Evolutionary conservation across 371 early-diverging fungal genomes (phyloP).

Genomic region (Batrachochytrium dendrobatidis): DNA sequence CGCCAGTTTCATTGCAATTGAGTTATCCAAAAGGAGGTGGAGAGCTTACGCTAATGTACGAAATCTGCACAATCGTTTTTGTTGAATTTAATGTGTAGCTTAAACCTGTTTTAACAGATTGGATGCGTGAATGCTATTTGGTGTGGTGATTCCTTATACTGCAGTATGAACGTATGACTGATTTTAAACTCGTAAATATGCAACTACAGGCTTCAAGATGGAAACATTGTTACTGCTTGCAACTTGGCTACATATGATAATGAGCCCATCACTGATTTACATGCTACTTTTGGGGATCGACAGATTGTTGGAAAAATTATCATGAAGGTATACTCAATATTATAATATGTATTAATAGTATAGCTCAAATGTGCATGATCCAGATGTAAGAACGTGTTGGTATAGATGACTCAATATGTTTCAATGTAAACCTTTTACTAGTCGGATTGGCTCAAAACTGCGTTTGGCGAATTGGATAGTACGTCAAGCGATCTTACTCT

Average conservation of each 20-base stretch:
- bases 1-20: neutral
- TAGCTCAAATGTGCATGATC: neutral
- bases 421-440: neutral
- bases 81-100: neutral
- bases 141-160: neutral
- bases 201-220: slow-evolving; percentile 30
- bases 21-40: neutral
- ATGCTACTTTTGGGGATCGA: slow-evolving; percentile 17
- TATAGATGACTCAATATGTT: neutral
- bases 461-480: slow-evolving; percentile 40
- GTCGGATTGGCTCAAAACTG: slow-evolving; percentile 43
- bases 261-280: slow-evolving; percentile 30
- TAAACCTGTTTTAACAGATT: neutral
- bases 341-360: neutral
- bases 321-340: slow-evolving; percentile 17
- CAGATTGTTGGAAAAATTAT: slow-evolving; percentile 35
- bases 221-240: slow-evolving; percentile 39
- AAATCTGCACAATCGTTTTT: neutral
- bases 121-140: neutral
- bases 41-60: neutral
- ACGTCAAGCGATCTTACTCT: slow-evolving; percentile 36
- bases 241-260: slow-evolving; percentile 34
- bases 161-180: neutral
- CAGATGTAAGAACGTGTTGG: neutral
- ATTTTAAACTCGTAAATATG: neutral